Evolutionary conservation across 805 yeast species (phyloP).

Genomic region (Candida insectalens): DNA sequence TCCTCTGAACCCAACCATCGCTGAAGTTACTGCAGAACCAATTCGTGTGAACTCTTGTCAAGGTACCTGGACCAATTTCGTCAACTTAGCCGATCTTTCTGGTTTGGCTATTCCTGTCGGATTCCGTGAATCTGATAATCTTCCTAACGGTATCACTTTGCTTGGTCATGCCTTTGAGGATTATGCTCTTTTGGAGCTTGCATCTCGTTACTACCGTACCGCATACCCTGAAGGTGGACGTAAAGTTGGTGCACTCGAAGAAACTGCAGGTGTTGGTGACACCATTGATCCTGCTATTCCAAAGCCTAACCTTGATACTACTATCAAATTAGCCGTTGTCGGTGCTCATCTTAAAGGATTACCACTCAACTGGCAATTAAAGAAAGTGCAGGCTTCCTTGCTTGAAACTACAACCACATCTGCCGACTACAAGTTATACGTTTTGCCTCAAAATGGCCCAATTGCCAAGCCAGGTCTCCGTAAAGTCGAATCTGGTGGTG

Average conservation of each 20-base stretch:
- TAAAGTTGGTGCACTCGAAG: constrained; percentile 37
- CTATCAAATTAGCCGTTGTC: constrained; percentile 78
- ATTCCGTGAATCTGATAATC: constrained; percentile 66
- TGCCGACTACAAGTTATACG: constrained; percentile 63
- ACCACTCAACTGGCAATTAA: constrained; percentile 90
- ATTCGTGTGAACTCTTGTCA: constrained; percentile 76
- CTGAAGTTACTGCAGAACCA: constrained; percentile 68
- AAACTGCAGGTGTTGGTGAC: constrained; percentile 27
- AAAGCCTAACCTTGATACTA: constrained; percentile 27
- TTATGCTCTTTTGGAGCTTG: constrained; percentile 79
- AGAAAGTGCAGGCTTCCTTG: constrained; percentile 70
- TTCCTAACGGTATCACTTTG: constrained; percentile 86
- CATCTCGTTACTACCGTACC: constrained; percentile 53
- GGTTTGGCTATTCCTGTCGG: constrained; percentile 91
- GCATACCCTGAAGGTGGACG: constrained; percentile 38
- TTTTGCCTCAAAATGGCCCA: constrained; percentile 67
- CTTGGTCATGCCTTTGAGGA: constrained; percentile 79
- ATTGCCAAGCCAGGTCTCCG: constrained; percentile 84
- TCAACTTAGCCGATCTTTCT: constrained; percentile 85
- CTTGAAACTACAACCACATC: constrained; percentile 62
- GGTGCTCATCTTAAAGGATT: constrained; percentile 91
- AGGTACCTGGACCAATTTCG: constrained; percentile 98
- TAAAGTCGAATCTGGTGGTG: constrained; percentile 42
- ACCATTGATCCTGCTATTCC: constrained; percentile 38
- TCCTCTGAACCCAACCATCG: constrained; percentile 82